A percentile compares a stretch with the other conserved stretches of the same genome.
phyloP scores from a whole-genome alignment of 139 green algal genomes.

The Desmodesmus armatus region DNA sequence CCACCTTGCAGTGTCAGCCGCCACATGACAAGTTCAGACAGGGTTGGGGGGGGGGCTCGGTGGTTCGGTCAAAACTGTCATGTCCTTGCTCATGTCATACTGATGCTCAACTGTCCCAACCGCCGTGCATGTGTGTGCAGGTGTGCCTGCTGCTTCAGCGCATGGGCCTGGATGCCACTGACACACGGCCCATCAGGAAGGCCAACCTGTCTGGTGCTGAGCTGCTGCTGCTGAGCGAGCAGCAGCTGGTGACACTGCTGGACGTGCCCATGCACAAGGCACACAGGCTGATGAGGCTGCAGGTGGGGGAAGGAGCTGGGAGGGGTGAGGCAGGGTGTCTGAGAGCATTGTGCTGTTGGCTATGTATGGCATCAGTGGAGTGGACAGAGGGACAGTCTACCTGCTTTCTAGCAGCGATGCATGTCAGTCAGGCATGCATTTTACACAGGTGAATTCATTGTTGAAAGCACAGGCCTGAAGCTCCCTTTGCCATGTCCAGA shows the following conservation, averaged over 20 bases:
- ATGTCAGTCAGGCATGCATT: no score
- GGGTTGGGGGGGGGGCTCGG: background rate
- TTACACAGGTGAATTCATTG: no score
- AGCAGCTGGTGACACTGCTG: background rate
- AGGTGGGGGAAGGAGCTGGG: constrained; percentile 1
- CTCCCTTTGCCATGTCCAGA: no score
- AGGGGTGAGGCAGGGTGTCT: background rate
- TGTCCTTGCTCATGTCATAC: background rate
- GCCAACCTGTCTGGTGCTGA: constrained; percentile 27
- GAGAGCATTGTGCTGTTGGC: no score
- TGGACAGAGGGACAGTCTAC: background rate
- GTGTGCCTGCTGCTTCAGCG: constrained; percentile 12
- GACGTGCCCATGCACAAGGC: constrained; percentile 39
- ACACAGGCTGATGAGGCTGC: constrained; percentile 24
- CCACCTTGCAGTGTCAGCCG: no score
- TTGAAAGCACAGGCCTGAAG: no score
- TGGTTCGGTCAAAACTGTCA: background rate
- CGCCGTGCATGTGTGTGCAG: constrained; percentile 13
- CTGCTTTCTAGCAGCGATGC: background rate
- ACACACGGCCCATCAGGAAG: constrained; percentile 13
- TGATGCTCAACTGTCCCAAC: background rate
- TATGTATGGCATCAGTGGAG: background rate
- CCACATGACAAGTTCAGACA: background rate
- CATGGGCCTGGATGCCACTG: constrained; percentile 26
- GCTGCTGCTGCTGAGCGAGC: constrained; percentile 34